Conservation (phyloP, 768 basidiomycete species). For the Termitomyces sp. region DNA sequence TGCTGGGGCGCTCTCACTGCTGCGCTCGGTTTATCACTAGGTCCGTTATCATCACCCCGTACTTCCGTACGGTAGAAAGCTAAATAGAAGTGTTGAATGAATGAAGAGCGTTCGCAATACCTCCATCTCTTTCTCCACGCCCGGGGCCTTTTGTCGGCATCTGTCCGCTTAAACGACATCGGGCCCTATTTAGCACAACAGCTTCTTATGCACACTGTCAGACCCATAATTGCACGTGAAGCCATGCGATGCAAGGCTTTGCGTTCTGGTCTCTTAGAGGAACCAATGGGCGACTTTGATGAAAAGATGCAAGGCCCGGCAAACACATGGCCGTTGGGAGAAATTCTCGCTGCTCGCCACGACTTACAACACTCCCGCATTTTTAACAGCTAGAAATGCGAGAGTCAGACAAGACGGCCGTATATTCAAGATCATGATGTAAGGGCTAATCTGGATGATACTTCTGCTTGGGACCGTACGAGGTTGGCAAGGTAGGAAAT, state of each 20-base stretch:
- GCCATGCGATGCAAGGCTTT: conserved; percentile 40
- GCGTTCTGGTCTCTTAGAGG: conserved; percentile 41
- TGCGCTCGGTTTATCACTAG: conserved; percentile 66
- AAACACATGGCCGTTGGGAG: conserved; percentile 95
- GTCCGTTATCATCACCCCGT: conserved; percentile 36
- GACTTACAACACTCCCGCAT: conserved; percentile 95
- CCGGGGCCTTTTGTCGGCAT: conserved; percentile 84
- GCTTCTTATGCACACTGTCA: conserved; percentile 68
- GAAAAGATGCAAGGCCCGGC: conserved; percentile 57
- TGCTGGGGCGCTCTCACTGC: conserved; percentile 90
- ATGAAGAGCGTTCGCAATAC: conserved; percentile 74
- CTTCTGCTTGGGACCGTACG: conserved; percentile 89
- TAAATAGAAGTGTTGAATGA: conserved; percentile 1
- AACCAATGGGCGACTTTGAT: conserved; percentile 29
- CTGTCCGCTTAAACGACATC: conserved; percentile 86
- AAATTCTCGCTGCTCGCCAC: conserved; percentile 86
- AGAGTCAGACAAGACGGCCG: background rate
- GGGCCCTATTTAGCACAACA: conserved; percentile 95
- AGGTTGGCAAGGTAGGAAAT: conserved; percentile 93
- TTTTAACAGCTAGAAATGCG: conserved; percentile 74
- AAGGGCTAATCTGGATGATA: conserved; percentile 83
- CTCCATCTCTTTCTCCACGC: conserved; percentile 94
- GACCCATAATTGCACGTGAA: conserved; percentile 61
- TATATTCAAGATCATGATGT: conserved; percentile 34
- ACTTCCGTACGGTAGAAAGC: background rate